A percentile compares a stretch with the other conserved stretches of the same genome.
Evolutionary conservation across 305 asterid species (phyloP).

Genomic region (Fraxinus paxiana): DNA sequence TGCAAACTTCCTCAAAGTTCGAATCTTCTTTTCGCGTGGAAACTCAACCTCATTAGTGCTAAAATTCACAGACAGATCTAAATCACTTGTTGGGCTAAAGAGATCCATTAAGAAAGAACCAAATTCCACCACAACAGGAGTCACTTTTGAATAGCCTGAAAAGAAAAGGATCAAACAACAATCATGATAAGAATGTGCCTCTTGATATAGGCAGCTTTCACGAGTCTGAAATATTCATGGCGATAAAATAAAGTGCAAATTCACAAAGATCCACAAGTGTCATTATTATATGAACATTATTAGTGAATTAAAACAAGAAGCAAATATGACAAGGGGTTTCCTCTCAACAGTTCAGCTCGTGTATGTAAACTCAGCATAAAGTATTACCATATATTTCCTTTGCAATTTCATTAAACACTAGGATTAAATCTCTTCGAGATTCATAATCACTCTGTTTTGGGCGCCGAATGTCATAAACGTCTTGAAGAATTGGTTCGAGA

Average conservation of each 20-base stretch:
- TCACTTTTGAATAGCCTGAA: conserved; percentile 51
- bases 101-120: conserved; percentile 95
- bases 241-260: not conserved
- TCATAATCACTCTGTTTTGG: conserved; percentile 66
- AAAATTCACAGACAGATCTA: conserved; percentile 84
- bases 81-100: conserved; percentile 66
- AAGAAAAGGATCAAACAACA: conserved; percentile 11
- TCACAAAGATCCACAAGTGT: not conserved
- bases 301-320: not conserved
- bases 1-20: conserved; percentile 71
- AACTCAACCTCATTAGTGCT: conserved; percentile 30
- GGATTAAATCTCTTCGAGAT: conserved; percentile 58
- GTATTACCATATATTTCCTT: conserved; percentile 68
- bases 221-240: not conserved
- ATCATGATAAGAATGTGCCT: not conserved
- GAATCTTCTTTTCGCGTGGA: conserved; percentile 74
- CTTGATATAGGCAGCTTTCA: not conserved
- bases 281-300: not conserved
- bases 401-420: conserved; percentile 72
- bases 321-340: conserved; percentile 2
- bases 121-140: conserved; percentile 76
- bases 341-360: not conserved
- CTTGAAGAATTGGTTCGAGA: conserved; percentile 61
- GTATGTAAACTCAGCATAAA: conserved; percentile 3
- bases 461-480: conserved; percentile 45